These are phyloP conservation scores for Penicillium griseofulvum DNA, from an alignment of 2,329 filamentous ascomycete species.

Conservation along the genomic window DNA sequence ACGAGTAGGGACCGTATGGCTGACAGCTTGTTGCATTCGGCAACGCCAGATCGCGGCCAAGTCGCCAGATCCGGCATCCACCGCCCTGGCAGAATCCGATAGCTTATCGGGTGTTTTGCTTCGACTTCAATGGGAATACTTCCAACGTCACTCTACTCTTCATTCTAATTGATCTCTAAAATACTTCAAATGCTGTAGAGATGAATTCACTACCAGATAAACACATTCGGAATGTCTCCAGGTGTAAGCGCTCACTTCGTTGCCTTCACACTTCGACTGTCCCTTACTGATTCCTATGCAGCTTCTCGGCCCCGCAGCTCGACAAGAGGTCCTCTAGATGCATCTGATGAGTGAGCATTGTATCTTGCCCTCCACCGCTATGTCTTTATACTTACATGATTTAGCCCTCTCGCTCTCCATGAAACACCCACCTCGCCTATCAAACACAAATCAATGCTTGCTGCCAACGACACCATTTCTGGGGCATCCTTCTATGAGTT, in stretches of 20 bases:
- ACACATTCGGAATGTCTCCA: slow-evolving; percentile 39
- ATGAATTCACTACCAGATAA: slow-evolving; percentile 8
- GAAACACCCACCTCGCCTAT: slow-evolving; percentile 18
- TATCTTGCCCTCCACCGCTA: not conserved
- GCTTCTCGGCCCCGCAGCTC: slow-evolving; percentile 47
- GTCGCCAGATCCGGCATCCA: slow-evolving; percentile 28
- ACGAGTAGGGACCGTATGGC: slow-evolving; percentile 26
- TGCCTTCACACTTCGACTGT: not conserved
- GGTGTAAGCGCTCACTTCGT: slow-evolving; percentile 29
- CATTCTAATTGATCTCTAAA: not conserved
- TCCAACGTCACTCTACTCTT: not conserved
- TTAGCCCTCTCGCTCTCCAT: slow-evolving; percentile 28
- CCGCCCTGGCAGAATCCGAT: slow-evolving; percentile 32
- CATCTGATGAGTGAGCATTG: slow-evolving; percentile 62
- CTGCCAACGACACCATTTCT: slow-evolving; percentile 19
- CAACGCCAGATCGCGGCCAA: slow-evolving; percentile 25
- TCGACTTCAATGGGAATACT: not conserved
- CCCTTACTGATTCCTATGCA: slow-evolving; percentile 23
- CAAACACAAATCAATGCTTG: slow-evolving; percentile 13
- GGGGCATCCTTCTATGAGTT: slow-evolving; percentile 34
- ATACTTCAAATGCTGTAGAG: not conserved
- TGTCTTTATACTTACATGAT: not conserved
- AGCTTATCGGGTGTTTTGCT: slow-evolving; percentile 24
- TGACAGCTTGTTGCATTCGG: slow-evolving; percentile 24
- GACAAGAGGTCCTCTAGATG: slow-evolving; percentile 76